These are phyloP conservation scores for Cercospora sp. DNA, from an alignment of 2,329 filamentous ascomycete genomes.

Conservation along the genomic window DNA sequence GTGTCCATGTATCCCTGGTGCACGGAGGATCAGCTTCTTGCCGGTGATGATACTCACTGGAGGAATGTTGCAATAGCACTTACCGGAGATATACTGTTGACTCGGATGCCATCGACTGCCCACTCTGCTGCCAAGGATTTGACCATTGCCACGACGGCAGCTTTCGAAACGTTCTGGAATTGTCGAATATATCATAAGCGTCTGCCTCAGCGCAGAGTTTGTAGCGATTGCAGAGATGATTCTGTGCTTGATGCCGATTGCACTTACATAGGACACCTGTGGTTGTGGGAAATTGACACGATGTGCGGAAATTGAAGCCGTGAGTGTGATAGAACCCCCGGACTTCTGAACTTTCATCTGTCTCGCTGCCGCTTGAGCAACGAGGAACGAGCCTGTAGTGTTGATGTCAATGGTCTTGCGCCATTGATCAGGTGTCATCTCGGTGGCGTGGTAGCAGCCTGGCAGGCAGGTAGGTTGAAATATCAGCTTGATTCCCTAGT, in stretches of 20 bases:
- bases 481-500: background rate
- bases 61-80: conserved; percentile 51
- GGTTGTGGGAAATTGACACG: conserved; percentile 71
- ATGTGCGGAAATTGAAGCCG: conserved; percentile 68
- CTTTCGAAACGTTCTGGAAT: conserved; percentile 64
- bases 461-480: background rate
- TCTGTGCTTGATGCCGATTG: background rate
- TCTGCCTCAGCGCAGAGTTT: background rate
- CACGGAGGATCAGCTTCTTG: conserved; percentile 60
- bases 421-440: conserved; percentile 61
- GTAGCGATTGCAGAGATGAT: background rate
- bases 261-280: conserved; percentile 60
- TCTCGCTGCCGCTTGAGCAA: conserved; percentile 63
- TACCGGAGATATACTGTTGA: conserved; percentile 70
- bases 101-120: conserved; percentile 68
- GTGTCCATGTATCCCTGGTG: conserved; percentile 76
- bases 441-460: conserved; percentile 58
- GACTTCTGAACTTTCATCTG: conserved; percentile 55
- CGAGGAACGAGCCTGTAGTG: conserved; percentile 68
- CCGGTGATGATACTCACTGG: background rate
- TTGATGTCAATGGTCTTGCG: conserved; percentile 69
- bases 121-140: conserved; percentile 71
- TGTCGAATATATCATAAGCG: background rate
- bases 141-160: conserved; percentile 63
- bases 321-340: conserved; percentile 65